phyloP scores from a whole-genome alignment of 331 rosid genomes.

The Acacia concinna region DNA sequence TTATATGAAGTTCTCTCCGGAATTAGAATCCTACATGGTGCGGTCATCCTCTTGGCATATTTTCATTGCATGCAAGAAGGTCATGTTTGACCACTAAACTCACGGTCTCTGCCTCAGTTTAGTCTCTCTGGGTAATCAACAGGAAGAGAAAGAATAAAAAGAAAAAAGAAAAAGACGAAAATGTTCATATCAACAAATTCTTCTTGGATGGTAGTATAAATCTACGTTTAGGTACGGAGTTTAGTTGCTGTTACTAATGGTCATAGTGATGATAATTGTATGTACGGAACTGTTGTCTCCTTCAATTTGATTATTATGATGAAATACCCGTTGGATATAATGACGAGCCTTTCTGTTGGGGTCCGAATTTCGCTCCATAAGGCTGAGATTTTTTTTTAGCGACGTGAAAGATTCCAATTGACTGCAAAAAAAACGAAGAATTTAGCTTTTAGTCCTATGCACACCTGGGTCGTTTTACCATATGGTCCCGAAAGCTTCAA shows the following conservation, averaged over 20 bases:
- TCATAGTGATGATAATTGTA: background rate
- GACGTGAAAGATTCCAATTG: background rate
- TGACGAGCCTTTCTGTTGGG: background rate
- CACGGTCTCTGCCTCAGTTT: background rate
- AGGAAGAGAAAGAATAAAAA: background rate
- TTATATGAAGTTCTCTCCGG: background rate
- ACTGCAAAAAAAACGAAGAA: background rate
- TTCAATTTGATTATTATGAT: background rate
- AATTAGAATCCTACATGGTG: background rate
- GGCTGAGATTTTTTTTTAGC: background rate
- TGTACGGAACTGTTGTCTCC: slow-evolving; percentile 5
- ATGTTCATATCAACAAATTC: background rate
- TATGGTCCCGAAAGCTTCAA: background rate
- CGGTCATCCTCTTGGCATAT: background rate
- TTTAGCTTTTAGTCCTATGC: background rate
- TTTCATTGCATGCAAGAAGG: slow-evolving; percentile 11
- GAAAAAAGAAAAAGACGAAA: background rate
- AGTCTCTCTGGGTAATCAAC: background rate
- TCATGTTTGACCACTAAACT: background rate
- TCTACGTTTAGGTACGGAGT: background rate
- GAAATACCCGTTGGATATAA: background rate
- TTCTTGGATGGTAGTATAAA: slow-evolving; percentile 2
- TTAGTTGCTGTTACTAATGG: background rate
- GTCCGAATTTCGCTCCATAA: background rate
- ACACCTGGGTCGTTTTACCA: background rate